phyloP scores from a whole-genome alignment of 2,329 filamentous ascomycete species.

The Monilinia fructigena region DNA sequence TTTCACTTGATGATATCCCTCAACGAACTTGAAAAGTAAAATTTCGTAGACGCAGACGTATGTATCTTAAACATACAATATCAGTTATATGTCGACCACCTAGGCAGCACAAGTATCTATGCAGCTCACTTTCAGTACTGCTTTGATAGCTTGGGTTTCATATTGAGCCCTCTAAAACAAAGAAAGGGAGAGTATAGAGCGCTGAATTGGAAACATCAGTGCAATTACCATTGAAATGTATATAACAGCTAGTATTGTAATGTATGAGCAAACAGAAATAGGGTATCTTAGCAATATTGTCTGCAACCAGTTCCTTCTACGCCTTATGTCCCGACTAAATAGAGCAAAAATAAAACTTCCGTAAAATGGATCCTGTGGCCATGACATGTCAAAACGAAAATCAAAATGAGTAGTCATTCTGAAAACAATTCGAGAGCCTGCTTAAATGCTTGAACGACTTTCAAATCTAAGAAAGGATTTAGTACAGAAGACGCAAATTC shows the following conservation, averaged over 20 bases:
- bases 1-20: neutral
- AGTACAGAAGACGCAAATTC: slow-evolving; percentile 18
- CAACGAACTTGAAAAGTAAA: neutral
- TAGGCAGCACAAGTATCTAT: neutral
- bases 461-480: slow-evolving; percentile 44
- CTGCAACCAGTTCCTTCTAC: slow-evolving; percentile 9
- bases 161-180: neutral
- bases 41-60: neutral
- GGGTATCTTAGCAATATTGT: slow-evolving; percentile 12
- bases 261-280: slow-evolving; percentile 12
- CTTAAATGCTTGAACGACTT: slow-evolving; percentile 63
- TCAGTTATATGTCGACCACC: neutral
- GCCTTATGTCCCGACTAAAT: slow-evolving; percentile 8
- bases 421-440: slow-evolving; percentile 50
- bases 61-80: neutral
- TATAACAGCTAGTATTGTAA: slow-evolving; percentile 21
- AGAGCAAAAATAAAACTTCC: slow-evolving; percentile 9
- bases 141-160: neutral
- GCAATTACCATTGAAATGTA: neutral
- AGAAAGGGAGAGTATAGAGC: neutral
- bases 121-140: neutral
- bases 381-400: neutral
- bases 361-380: neutral
- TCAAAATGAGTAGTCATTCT: slow-evolving; percentile 4
- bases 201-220: neutral